These are phyloP conservation scores for Rhizopogon vulgaris DNA, from an alignment of 768 basidiomycete species.

Conservation along the genomic window DNA sequence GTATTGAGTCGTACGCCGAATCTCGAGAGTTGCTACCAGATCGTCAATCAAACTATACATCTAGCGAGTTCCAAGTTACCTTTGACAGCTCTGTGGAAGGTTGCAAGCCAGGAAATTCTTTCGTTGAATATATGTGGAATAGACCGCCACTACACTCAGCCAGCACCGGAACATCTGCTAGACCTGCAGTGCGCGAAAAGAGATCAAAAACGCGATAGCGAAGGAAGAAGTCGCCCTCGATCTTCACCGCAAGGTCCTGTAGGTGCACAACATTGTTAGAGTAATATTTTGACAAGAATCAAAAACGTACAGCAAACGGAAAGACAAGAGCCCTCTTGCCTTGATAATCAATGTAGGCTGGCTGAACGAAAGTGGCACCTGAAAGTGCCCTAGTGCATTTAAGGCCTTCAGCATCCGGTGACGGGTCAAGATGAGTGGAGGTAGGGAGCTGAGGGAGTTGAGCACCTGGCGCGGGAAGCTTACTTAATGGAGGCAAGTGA, in stretches of 20 bases:
- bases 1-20: conserved; percentile 31
- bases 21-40: conserved; percentile 25
- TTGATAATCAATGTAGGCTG: conserved; percentile 45
- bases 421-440: conserved; percentile 35
- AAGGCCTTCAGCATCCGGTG: conserved; percentile 39
- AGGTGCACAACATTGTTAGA: not conserved
- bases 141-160: conserved; percentile 62
- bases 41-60: not conserved
- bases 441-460: conserved; percentile 21
- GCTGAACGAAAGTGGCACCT: conserved; percentile 58
- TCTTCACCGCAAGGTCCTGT: conserved; percentile 64
- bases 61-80: conserved; percentile 26
- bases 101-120: conserved; percentile 66
- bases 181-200: conserved; percentile 29
- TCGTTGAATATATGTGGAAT: conserved; percentile 67
- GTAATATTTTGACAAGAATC: conserved; percentile 2
- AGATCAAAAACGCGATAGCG: conserved; percentile 72
- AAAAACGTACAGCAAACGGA: conserved; percentile 49
- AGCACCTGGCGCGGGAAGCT: conserved; percentile 3
- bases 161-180: conserved; percentile 36
- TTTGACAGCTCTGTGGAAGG: conserved; percentile 68
- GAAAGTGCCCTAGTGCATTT: conserved; percentile 46
- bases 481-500: conserved; percentile 17
- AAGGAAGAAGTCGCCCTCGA: conserved; percentile 60
- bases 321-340: conserved; percentile 52